Percentiles rank a stretch among this genome's conserved stretches.
Conservation (phyloP, 768 basidiomycete genomes). For the Mycena albidolilacea region DNA sequence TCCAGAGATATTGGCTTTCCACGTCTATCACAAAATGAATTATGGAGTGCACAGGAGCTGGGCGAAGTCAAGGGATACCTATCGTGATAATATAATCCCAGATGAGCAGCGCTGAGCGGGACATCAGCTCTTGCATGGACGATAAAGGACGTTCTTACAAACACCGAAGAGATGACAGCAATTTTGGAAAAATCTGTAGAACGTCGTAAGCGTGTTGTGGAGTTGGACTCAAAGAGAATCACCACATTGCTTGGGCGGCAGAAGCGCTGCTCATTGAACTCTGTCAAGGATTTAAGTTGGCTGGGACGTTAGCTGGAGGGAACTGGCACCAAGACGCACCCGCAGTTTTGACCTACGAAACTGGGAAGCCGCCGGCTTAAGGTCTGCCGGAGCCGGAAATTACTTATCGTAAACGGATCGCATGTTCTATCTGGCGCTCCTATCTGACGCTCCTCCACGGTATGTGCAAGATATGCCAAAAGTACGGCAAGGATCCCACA, state of each 20-base stretch:
- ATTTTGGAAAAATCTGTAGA: slow-evolving; percentile 24
- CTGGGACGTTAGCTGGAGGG: neutral
- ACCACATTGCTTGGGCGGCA: slow-evolving; percentile 10
- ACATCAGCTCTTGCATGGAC: neutral
- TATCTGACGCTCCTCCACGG: slow-evolving; percentile 5
- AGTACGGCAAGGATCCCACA: slow-evolving; percentile 6
- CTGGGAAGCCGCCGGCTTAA: neutral
- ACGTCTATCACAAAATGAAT: slow-evolving; percentile 4
- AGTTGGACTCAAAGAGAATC: neutral
- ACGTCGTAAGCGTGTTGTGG: neutral
- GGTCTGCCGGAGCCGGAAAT: neutral
- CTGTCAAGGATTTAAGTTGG: neutral
- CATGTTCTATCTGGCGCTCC: neutral
- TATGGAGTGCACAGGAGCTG: neutral
- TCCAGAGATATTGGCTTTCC: slow-evolving; percentile 46
- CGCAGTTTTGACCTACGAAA: neutral
- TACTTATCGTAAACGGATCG: slow-evolving; percentile 5
- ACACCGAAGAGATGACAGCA: slow-evolving; percentile 27
- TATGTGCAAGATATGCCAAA: slow-evolving; percentile 21
- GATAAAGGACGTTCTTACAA: slow-evolving; percentile 1
- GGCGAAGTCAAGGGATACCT: neutral
- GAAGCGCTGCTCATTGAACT: neutral
- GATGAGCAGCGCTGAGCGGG: slow-evolving; percentile 15
- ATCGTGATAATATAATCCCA: slow-evolving; percentile 30
- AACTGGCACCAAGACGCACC: neutral